A percentile compares a stretch with the other conserved stretches of the same genome.
Evolutionary conservation across 2,329 filamentous ascomycete genomes (phyloP).

Genomic region (Ilyonectria robusta): DNA sequence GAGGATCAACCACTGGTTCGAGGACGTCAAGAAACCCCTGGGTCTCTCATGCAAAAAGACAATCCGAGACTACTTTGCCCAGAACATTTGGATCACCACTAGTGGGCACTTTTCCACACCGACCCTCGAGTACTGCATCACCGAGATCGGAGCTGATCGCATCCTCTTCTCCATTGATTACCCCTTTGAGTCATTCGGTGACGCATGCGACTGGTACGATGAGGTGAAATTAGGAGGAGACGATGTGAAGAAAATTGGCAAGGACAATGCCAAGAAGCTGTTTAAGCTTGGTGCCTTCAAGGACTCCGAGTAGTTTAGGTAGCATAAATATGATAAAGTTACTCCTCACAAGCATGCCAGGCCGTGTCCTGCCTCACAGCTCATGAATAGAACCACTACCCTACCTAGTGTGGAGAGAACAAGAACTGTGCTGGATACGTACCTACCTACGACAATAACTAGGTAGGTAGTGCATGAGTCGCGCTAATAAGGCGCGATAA

Average conservation of each 20-base stretch:
- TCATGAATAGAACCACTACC: too few relatives aligned
- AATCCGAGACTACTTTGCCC: constrained; percentile 66
- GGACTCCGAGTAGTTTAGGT: constrained; percentile 40
- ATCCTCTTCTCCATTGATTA: constrained; percentile 69
- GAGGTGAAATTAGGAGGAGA: constrained; percentile 51
- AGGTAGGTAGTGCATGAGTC: background rate
- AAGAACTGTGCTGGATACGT: background rate
- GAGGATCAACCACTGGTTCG: constrained; percentile 69
- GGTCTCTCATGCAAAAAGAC: constrained; percentile 64
- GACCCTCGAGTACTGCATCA: constrained; percentile 64
- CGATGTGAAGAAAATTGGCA: constrained; percentile 58
- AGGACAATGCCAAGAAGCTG: constrained; percentile 59
- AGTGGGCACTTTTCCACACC: constrained; percentile 69
- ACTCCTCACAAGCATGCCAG: background rate
- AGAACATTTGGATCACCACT: constrained; percentile 71
- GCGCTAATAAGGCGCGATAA: background rate
- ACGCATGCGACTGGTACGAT: constrained; percentile 60
- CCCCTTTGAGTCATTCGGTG: constrained; percentile 63
- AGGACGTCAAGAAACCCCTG: constrained; percentile 67
- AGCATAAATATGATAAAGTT: background rate
- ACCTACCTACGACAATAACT: background rate
- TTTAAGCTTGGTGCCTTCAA: constrained; percentile 56
- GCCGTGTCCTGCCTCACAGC: too few relatives aligned
- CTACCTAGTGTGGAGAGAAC: too few relatives aligned
- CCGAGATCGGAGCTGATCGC: constrained; percentile 63